Base-by-base conservation (phyloP, 768 basidiomycete genomes). In the Hirschioporus abietinus region DNA sequence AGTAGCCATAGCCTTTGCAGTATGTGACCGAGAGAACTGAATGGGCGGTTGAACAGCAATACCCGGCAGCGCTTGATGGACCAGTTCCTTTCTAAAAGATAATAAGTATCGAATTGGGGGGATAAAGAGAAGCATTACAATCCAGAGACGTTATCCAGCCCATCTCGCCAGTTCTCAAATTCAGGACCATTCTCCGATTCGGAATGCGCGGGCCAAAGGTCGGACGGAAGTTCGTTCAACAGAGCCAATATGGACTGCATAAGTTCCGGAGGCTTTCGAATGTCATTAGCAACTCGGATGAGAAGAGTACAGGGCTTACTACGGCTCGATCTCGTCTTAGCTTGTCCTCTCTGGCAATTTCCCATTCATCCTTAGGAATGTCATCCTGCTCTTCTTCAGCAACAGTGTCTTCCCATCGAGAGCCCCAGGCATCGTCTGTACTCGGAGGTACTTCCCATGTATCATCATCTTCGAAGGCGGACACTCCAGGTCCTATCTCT, bases 241-340 rank as follows among this genome's bases (percentile, higher is more conserved):
- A 86, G 82, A 0, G 73, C 72, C 27, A 91, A 73, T 25, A 93
- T 82, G 3, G 79, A 78, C 8, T 83, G 80, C 61, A 93, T 75
- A n/a, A 87, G 69, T 72, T 90, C 86, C 63, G 90, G 88, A 35
- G 90, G 89, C 91, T 93, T 65, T 34, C 25, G 67, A 57, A 65
- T 66, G 64, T 52, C 63, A 72, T 35, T 68, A 52, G 59, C 24
- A 64, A 59, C 27, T 36, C 20, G 60, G 17, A 9, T 23, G 27
- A 35, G 24, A 27, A 58, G 36, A 27, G 42, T 35, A 18, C 8
- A 23, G 35, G 52, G 80, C 90, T 77, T 77, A 92, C 91, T 73
- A 91, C 86, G 72, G 83, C 80, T 59, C 81, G 81, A 72, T 91
- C 85, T 71, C 84, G 80, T 67, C 80, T 82, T 68, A 83, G 83